Evolutionary conservation across 495 filamentous ascomycete genomes (phyloP).

Genomic region (Sordaria brevicollis): DNA sequence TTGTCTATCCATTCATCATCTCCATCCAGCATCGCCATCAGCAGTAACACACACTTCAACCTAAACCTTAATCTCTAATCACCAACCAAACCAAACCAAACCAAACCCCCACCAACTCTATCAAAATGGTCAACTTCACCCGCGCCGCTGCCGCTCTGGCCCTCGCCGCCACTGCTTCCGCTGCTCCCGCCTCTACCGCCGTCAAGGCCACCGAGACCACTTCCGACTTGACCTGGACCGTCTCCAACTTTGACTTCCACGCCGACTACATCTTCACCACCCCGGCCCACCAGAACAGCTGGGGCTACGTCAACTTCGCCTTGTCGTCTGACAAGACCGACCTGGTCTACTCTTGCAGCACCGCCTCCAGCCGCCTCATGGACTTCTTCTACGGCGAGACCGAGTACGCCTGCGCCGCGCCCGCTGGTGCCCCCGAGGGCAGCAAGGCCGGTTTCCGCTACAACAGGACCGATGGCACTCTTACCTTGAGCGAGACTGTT

Average conservation of each 20-base stretch:
- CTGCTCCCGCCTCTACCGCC: neutral
- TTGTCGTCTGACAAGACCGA: conserved; percentile 18
- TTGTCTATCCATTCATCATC: neutral
- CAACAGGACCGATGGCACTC: conserved; percentile 14
- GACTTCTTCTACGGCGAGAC: conserved; percentile 29
- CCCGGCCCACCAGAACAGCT: conserved; percentile 7
- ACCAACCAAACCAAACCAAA: neutral
- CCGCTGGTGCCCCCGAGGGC: neutral
- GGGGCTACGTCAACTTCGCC: conserved; percentile 20
- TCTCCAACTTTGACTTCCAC: conserved; percentile 4
- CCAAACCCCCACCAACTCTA: neutral
- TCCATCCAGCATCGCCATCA: neutral
- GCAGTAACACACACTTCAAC: neutral
- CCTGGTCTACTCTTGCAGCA: conserved; percentile 19
- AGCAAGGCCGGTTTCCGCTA: conserved; percentile 24
- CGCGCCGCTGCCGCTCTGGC: neutral
- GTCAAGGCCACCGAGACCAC: neutral
- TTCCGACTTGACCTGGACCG: neutral
- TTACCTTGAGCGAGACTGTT: conserved; percentile 27
- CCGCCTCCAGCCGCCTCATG: conserved; percentile 14
- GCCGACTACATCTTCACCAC: conserved; percentile 5
- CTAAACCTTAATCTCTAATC: neutral
- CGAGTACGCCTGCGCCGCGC: conserved; percentile 18
- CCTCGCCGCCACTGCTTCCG: neutral
- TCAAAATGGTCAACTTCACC: neutral